Percentiles rank a stretch among this genome's conserved stretches.
These are phyloP conservation scores for Dendrobium nobile DNA, from an alignment of 106 monocot species.

Conservation along the genomic window DNA sequence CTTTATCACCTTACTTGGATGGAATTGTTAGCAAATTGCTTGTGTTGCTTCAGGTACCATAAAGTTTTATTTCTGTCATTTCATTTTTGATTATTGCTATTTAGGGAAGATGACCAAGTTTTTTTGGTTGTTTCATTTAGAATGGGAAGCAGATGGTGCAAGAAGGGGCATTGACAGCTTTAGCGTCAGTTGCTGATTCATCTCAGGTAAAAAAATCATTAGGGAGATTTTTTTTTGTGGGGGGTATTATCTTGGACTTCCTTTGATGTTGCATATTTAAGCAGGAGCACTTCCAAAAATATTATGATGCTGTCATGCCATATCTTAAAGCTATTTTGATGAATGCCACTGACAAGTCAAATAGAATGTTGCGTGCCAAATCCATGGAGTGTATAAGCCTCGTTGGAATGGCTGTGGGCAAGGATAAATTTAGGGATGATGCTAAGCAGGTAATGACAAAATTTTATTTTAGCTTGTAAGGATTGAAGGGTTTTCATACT, in stretches of 20 bases:
- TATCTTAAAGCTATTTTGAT: slow-evolving; percentile 85
- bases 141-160: slow-evolving; percentile 97
- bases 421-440: slow-evolving; percentile 91
- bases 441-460: slow-evolving; percentile 64
- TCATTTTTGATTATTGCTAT: neutral
- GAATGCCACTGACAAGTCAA: slow-evolving; percentile 92
- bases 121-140: slow-evolving; percentile 19
- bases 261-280: slow-evolving; percentile 13
- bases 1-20: slow-evolving; percentile 88
- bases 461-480: neutral
- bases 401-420: slow-evolving; percentile 97
- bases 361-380: slow-evolving; percentile 96
- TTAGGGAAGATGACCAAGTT: neutral
- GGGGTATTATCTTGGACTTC: neutral
- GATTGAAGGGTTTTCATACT: neutral
- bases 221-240: neutral
- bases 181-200: slow-evolving; percentile 98
- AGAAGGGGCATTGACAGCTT: slow-evolving; percentile 89
- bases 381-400: slow-evolving; percentile 98
- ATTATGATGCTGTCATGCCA: slow-evolving; percentile 96
- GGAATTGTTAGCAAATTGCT: slow-evolving; percentile 90
- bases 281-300: slow-evolving; percentile 94
- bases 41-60: slow-evolving; percentile 70
- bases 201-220: slow-evolving; percentile 56
- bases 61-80: neutral